A percentile compares a stretch with the other conserved stretches of the same genome.
Evolutionary conservation across 169 alveolate genomes (phyloP).

Genomic region (Plasmodium adleri): DNA sequence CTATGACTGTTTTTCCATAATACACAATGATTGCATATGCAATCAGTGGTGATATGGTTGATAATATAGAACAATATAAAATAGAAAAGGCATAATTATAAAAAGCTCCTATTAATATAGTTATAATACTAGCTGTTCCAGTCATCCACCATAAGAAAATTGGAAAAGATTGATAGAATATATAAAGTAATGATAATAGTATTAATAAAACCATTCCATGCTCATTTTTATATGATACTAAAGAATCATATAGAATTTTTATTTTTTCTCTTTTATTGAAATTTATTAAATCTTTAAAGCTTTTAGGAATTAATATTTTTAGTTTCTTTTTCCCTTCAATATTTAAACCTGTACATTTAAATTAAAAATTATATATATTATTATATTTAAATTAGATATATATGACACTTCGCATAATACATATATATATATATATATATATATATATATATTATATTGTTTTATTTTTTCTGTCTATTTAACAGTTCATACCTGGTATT

Average conservation of each 20-base stretch:
- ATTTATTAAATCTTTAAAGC: constrained; percentile 45
- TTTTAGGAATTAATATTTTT: constrained; percentile 45
- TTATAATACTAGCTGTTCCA: constrained; percentile 67
- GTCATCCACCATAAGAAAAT: constrained; percentile 77
- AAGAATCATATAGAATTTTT: constrained; percentile 53
- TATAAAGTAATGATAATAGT: constrained; percentile 54
- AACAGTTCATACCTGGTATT: constrained; percentile 43
- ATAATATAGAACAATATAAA: constrained; percentile 53
- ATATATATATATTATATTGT: not conserved
- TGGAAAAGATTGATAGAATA: constrained; percentile 65
- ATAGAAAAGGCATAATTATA: constrained; percentile 66
- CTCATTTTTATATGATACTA: constrained; percentile 66
- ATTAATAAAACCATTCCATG: constrained; percentile 49
- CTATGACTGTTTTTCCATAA: constrained; percentile 51
- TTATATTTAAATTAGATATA: not conserved
- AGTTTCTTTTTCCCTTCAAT: constrained; percentile 51
- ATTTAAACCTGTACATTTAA: constrained; percentile 18
- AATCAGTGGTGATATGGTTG: constrained; percentile 50
- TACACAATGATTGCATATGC: constrained; percentile 36
- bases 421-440: not conserved
- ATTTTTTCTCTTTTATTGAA: constrained; percentile 26
- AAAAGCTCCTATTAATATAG: constrained; percentile 70
- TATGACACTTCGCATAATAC: not conserved
- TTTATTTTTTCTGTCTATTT: constrained; percentile 3
- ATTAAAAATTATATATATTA: not conserved